A percentile compares a stretch with the other conserved stretches of the same genome.
Evolutionary conservation across 139 green algal species (phyloP).

Genomic region (Chlorella sp.): DNA sequence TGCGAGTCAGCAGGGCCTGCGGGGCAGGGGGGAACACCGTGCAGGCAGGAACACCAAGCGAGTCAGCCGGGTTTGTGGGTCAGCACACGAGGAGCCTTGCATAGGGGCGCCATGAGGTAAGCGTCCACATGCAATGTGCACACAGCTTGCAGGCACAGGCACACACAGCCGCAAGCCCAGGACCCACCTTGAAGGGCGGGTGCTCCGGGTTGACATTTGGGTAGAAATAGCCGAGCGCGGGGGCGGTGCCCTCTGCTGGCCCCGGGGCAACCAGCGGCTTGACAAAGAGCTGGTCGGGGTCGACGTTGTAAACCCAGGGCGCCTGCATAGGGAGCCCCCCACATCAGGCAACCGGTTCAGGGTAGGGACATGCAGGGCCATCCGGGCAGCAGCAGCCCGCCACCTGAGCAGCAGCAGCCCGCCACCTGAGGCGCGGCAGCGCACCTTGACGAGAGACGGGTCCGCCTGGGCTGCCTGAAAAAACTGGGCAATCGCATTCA

Average conservation of each 20-base stretch:
- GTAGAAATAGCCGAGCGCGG: conserved; percentile 64
- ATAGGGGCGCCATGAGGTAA: no score
- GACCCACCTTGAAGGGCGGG: neutral
- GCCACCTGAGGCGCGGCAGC: no score
- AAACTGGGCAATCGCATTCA: conserved; percentile 81
- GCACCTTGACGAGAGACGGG: conserved; percentile 30
- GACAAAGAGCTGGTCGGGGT: conserved; percentile 86
- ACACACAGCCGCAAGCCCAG: no score
- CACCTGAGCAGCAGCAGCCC: neutral
- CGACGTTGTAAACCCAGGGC: conserved; percentile 82
- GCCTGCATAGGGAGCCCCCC: conserved; percentile 38
- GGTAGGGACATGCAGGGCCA: neutral
- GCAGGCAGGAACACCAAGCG: no score
- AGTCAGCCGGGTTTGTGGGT: no score
- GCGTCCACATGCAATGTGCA: no score
- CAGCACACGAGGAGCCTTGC: no score
- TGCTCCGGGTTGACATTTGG: conserved; percentile 65
- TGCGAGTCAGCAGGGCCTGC: conserved; percentile 42
- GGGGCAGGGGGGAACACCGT: no score
- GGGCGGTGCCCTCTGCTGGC: conserved; percentile 28
- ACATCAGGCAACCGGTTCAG: neutral
- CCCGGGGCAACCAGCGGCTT: conserved; percentile 53
- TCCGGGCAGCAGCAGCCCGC: neutral
- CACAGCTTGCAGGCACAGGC: no score
- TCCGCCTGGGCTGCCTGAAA: conserved; percentile 62